Evolutionary conservation across 805 yeast genomes (phyloP).

Genomic region (Saturnispora sanitii): DNA sequence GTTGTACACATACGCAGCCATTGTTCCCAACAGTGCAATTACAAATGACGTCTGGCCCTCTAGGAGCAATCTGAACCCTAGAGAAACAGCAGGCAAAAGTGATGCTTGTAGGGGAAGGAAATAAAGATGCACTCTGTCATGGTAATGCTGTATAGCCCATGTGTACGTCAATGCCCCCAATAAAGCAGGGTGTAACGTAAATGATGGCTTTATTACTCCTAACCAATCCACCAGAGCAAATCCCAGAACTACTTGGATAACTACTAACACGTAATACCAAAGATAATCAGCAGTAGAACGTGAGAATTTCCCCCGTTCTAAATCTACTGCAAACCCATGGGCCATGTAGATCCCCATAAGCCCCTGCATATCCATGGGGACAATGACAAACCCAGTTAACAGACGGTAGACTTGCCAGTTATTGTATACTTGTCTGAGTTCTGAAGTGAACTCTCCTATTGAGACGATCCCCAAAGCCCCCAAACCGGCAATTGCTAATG

Average conservation of each 20-base stretch:
- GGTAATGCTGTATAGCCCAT: conserved; percentile 51
- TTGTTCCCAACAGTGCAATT: conserved; percentile 39
- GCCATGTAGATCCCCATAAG: conserved; percentile 46
- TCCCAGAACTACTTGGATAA: conserved; percentile 24
- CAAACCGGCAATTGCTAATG: conserved; percentile 36
- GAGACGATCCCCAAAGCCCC: conserved; percentile 25
- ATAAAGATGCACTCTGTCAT: conserved; percentile 43
- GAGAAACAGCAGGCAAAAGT: conserved; percentile 36
- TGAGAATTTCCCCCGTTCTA: conserved; percentile 44
- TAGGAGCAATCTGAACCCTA: conserved; percentile 35
- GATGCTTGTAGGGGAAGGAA: conserved; percentile 46
- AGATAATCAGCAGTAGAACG: conserved; percentile 44
- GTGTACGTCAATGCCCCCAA: conserved; percentile 47
- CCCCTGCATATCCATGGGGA: conserved; percentile 34
- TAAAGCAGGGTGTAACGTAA: conserved; percentile 31
- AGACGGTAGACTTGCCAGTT: conserved; percentile 37
- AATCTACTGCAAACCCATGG: conserved; percentile 45
- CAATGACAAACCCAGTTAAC: conserved; percentile 39
- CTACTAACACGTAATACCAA: conserved; percentile 40
- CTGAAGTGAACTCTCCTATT: conserved; percentile 19
- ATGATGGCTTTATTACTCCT: no score
- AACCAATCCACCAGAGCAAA: conserved; percentile 24
- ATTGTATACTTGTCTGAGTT: conserved; percentile 25
- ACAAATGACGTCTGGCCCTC: conserved; percentile 34
- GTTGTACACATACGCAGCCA: conserved; percentile 49